phyloP scores from a whole-genome alignment of 495 filamentous ascomycete species.

The Podospora sp. region DNA sequence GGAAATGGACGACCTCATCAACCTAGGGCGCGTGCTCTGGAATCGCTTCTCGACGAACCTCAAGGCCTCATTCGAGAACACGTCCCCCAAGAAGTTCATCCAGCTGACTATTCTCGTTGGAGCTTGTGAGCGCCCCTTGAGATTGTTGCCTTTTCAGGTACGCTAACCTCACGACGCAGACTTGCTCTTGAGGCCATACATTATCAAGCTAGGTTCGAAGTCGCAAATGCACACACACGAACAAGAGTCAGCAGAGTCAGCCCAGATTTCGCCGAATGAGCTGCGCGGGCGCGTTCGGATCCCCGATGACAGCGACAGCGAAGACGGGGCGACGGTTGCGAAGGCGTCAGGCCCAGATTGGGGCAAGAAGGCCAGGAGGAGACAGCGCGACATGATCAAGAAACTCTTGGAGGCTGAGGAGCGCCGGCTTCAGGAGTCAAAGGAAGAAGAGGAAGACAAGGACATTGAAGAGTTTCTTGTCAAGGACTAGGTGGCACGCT shows the following conservation, averaged over 20 bases:
- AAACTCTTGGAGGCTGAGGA: conserved; percentile 57
- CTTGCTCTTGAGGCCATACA: conserved; percentile 65
- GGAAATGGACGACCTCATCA: conserved; percentile 41
- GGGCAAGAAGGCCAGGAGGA: conserved; percentile 63
- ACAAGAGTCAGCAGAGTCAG: conserved; percentile 41
- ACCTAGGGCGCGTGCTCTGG: conserved; percentile 35
- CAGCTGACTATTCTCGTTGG: conserved; percentile 63
- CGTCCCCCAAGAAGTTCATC: conserved; percentile 61
- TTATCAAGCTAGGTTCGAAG: conserved; percentile 53
- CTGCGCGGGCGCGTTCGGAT: conserved; percentile 54
- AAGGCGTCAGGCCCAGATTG: conserved; percentile 40
- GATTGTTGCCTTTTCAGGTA: neutral
- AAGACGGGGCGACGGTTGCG: conserved; percentile 38
- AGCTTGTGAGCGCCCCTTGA: conserved; percentile 27
- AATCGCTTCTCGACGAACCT: conserved; percentile 59
- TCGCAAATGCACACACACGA: conserved; percentile 51
- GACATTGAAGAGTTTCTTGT: conserved; percentile 73
- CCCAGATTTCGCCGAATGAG: conserved; percentile 52
- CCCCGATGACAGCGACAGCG: conserved; percentile 58
- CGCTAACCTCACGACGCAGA: conserved; percentile 44
- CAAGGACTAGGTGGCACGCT: conserved; percentile 36
- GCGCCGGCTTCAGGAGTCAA: conserved; percentile 44
- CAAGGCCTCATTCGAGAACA: conserved; percentile 53
- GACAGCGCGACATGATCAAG: conserved; percentile 63
- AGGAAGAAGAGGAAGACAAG: conserved; percentile 63